These are phyloP conservation scores for Ceratobasidium sp. DNA, from an alignment of 1,284 basidiomycete species.

Conservation along the genomic window DNA sequence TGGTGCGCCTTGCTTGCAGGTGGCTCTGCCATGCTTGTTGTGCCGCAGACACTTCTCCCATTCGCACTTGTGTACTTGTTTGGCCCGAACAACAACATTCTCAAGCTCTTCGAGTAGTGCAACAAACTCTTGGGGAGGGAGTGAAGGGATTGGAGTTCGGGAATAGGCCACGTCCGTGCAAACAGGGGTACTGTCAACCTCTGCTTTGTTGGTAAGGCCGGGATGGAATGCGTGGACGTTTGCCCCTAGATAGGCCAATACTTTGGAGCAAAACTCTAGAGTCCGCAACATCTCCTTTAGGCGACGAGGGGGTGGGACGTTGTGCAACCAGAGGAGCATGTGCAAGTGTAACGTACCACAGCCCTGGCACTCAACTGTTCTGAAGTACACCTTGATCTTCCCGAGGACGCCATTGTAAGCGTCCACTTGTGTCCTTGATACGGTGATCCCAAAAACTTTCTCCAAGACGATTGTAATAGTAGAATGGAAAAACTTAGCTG, in stretches of 20 bases:
- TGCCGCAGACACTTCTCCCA: constrained; percentile 51
- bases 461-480: constrained; percentile 57
- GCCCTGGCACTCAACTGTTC: constrained; percentile 56
- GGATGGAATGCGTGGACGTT: constrained; percentile 56
- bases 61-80: constrained; percentile 51
- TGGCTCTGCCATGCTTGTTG: constrained; percentile 50
- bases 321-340: constrained; percentile 53
- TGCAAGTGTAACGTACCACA: constrained; percentile 56
- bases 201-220: constrained; percentile 48
- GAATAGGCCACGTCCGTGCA: constrained; percentile 46
- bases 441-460: constrained; percentile 58
- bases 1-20: constrained; percentile 61
- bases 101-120: not conserved
- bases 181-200: constrained; percentile 48
- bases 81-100: not conserved
- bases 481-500: constrained; percentile 62
- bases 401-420: constrained; percentile 53
- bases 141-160: constrained; percentile 14
- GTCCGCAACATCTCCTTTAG: constrained; percentile 15
- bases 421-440: constrained; percentile 49
- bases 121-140: not conserved
- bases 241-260: not conserved
- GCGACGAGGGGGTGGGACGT: constrained; percentile 18
- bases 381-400: constrained; percentile 54
- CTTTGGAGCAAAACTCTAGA: constrained; percentile 16